These are phyloP conservation scores for Clitoria ternatea DNA, from an alignment of 306 rosid genomes.

Conservation along the genomic window DNA sequence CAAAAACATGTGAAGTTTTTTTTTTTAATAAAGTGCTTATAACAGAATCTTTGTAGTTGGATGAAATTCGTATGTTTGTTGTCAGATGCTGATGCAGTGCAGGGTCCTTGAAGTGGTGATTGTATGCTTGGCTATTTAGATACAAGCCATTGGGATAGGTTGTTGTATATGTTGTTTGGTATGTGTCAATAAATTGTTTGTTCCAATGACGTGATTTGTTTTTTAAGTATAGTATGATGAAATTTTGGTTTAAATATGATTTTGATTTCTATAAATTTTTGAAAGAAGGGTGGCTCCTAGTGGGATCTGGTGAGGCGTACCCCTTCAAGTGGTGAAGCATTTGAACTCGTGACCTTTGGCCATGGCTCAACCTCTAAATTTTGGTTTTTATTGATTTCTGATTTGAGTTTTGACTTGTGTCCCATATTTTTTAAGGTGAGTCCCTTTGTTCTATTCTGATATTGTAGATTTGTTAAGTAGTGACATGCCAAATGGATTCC, in stretches of 20 bases:
- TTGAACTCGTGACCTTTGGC: too few species aligned
- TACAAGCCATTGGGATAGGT: not conserved
- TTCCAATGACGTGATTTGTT: not conserved
- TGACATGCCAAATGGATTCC: not conserved
- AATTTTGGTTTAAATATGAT: not conserved
- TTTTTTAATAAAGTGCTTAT: too few species aligned
- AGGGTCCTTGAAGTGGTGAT: not conserved
- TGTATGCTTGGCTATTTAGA: not conserved
- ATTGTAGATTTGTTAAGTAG: not conserved
- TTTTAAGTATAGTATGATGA: not conserved
- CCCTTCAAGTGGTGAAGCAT: too few species aligned
- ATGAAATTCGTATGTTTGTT: not conserved
- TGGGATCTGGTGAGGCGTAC: too few species aligned
- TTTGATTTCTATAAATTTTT: too few species aligned
- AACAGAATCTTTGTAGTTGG: too few species aligned
- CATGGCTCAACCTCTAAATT: too few species aligned
- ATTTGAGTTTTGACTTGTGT: not conserved
- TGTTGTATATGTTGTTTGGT: too few species aligned
- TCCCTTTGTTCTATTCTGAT: not conserved
- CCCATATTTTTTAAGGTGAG: not conserved
- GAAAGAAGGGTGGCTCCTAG: too few species aligned
- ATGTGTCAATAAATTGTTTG: not conserved
- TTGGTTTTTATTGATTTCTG: too few species aligned
- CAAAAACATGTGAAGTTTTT: too few species aligned
- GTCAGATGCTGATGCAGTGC: not conserved